Evolutionary conservation across 805 yeast genomes (phyloP).

Genomic region (Metschnikowia henanensis): DNA sequence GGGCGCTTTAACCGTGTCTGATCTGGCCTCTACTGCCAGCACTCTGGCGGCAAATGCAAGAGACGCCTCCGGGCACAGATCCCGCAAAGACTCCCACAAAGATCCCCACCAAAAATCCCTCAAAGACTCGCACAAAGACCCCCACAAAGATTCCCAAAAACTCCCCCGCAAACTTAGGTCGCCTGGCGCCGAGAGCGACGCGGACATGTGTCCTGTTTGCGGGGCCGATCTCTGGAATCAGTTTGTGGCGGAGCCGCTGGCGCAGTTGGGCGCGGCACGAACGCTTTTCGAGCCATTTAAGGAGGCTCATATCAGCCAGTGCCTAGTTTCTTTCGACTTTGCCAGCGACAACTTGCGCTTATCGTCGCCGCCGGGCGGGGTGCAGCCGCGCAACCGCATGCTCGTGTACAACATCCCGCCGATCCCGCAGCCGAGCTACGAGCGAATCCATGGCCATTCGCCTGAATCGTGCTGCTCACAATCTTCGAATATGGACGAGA

Average conservation of each 20-base stretch:
- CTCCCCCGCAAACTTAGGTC: no score
- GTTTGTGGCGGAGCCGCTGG: slow-evolving; percentile 16
- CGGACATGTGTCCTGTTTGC: slow-evolving; percentile 44
- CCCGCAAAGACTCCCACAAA: no score
- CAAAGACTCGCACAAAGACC: no score
- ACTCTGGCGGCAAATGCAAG: not conserved
- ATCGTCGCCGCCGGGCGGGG: slow-evolving; percentile 24
- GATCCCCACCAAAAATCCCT: not conserved
- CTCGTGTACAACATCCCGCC: slow-evolving; percentile 67
- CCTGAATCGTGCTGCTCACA: slow-evolving; percentile 1
- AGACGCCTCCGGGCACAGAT: not conserved
- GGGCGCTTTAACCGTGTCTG: no score
- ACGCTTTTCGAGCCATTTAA: slow-evolving; percentile 39
- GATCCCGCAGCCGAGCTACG: slow-evolving; percentile 40
- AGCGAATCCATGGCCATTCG: slow-evolving; percentile 25
- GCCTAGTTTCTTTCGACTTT: slow-evolving; percentile 72
- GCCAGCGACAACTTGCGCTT: slow-evolving; percentile 53
- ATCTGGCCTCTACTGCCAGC: not conserved
- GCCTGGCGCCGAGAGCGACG: slow-evolving; percentile 23
- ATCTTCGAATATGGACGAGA: slow-evolving; percentile 1
- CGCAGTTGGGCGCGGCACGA: slow-evolving; percentile 8
- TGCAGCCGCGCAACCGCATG: slow-evolving; percentile 69
- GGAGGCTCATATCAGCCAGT: slow-evolving; percentile 69
- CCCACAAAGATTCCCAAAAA: no score
- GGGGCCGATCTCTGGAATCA: slow-evolving; percentile 29